A percentile compares a stretch with the other conserved stretches of the same genome.
These are phyloP conservation scores for Acacia crassicarpa DNA, from an alignment of 306 rosid species.

Conservation along the genomic window DNA sequence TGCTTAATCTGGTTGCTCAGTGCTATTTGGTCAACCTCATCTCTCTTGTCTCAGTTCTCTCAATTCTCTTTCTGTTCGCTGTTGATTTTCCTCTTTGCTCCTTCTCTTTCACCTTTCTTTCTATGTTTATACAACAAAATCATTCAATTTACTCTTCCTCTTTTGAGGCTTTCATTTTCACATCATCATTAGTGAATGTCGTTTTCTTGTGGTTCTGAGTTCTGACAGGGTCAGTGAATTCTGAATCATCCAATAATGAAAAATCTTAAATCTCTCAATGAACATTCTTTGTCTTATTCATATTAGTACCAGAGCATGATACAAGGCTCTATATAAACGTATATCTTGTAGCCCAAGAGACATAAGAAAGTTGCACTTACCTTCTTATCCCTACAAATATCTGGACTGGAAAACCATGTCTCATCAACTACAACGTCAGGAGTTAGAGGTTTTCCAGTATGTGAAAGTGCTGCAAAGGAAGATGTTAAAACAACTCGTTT, in stretches of 20 bases:
- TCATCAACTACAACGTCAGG: constrained; percentile 9
- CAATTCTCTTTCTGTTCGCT: too few relatives aligned
- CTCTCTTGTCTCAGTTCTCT: too few relatives aligned
- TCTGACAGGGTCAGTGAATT: background rate
- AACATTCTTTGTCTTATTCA: background rate
- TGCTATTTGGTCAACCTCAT: too few relatives aligned
- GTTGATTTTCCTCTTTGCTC: too few relatives aligned
- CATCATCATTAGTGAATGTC: background rate
- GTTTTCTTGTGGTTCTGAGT: background rate
- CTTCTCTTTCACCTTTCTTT: too few relatives aligned
- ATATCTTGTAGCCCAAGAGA: background rate
- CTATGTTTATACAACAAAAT: too few relatives aligned
- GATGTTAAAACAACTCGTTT: constrained; percentile 16
- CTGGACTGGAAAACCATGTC: constrained; percentile 15
- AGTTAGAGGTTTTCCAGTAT: background rate
- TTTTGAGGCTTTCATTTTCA: background rate
- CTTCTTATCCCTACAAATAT: background rate
- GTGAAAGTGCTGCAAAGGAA: background rate
- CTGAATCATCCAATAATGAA: background rate
- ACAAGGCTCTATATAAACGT: background rate
- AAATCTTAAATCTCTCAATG: background rate
- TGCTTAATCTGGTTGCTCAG: too few relatives aligned
- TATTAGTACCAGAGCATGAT: background rate
- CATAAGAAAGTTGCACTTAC: background rate
- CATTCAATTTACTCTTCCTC: background rate